These are phyloP conservation scores for Claviceps citrina DNA, from an alignment of 2,329 filamentous ascomycete genomes.

Conservation along the genomic window DNA sequence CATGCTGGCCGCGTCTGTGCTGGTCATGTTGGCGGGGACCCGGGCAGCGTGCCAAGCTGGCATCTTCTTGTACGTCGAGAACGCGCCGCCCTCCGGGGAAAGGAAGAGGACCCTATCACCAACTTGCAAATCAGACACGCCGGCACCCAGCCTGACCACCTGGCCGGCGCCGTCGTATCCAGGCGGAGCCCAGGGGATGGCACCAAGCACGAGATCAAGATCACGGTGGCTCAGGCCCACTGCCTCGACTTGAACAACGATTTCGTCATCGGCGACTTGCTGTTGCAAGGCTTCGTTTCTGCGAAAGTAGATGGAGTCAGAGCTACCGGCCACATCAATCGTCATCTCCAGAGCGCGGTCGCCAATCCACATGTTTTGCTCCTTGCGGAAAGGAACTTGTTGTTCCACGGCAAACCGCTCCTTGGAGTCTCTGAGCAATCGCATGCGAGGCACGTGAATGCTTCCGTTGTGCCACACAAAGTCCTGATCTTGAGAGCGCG, in stretches of 20 bases:
- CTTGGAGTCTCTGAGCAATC: constrained; percentile 1
- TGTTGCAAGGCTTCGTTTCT: constrained; percentile 6
- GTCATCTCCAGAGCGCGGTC: constrained; percentile 13
- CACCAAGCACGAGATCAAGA: constrained; percentile 10
- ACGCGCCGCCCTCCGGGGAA: constrained; percentile 6
- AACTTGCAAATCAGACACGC: constrained; percentile 7
- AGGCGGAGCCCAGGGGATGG: constrained; percentile 11
- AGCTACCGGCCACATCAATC: constrained; percentile 11
- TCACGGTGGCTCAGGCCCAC: constrained; percentile 12
- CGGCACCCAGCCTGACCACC: constrained; percentile 9
- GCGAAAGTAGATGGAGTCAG: constrained; percentile 13
- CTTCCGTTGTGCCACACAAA: constrained; percentile 7
- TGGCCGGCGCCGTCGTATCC: constrained; percentile 13
- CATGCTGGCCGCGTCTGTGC: constrained; percentile 16
- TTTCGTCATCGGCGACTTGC: constrained; percentile 8
- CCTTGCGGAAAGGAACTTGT: constrained; percentile 8
- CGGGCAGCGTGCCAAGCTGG: constrained; percentile 6
- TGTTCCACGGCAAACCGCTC: constrained; percentile 6
- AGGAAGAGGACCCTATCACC: constrained; percentile 11
- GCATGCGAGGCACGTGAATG: constrained; percentile 7
- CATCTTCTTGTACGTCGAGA: constrained; percentile 10
- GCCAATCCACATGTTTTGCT: constrained; percentile 11
- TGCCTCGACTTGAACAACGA: constrained; percentile 10
- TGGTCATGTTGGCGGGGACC: constrained; percentile 3
- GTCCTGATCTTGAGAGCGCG: constrained; percentile 4